A percentile compares a stretch with the other conserved stretches of the same genome.
These are phyloP conservation scores for Inonotus hispidus DNA, from an alignment of 1,284 basidiomycete species.

Conservation along the genomic window DNA sequence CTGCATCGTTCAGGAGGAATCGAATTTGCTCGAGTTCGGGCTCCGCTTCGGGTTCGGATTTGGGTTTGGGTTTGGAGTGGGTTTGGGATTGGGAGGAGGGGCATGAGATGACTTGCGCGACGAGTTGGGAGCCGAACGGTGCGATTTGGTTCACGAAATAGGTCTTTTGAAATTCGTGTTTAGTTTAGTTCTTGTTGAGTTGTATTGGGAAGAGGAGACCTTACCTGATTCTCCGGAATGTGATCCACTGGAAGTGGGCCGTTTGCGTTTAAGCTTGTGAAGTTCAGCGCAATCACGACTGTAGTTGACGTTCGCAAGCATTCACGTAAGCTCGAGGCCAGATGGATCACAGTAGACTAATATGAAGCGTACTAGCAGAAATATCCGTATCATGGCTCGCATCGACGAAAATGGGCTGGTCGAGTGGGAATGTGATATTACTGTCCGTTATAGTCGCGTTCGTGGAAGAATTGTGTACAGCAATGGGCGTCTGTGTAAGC, in stretches of 20 bases:
- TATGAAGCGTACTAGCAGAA: conserved; percentile 30
- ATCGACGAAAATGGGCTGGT: conserved; percentile 65
- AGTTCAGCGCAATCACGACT: conserved; percentile 57
- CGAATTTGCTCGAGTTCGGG: conserved; percentile 45
- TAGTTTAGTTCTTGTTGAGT: background rate
- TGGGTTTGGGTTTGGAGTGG: too few relatives aligned
- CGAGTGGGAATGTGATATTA: conserved; percentile 67
- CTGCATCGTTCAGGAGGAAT: conserved; percentile 52
- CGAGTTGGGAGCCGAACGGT: conserved; percentile 53
- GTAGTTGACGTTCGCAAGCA: background rate
- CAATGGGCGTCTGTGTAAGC: conserved; percentile 53
- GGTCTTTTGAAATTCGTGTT: conserved; percentile 27
- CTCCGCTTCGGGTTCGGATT: background rate
- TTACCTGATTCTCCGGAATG: conserved; percentile 49
- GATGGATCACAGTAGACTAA: background rate
- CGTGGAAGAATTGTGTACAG: conserved; percentile 65
- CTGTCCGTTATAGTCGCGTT: conserved; percentile 68
- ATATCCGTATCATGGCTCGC: conserved; percentile 68
- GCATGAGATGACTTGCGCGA: conserved; percentile 58
- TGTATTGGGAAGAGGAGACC: too few relatives aligned
- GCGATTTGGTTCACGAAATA: conserved; percentile 41
- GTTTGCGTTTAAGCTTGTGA: conserved; percentile 48
- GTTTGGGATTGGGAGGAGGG: conserved; percentile 19
- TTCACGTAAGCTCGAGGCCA: conserved; percentile 30
- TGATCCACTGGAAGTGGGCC: conserved; percentile 54